Evolutionary conservation across 805 yeast species (phyloP).

Genomic region (Candida methanosorbosa): DNA sequence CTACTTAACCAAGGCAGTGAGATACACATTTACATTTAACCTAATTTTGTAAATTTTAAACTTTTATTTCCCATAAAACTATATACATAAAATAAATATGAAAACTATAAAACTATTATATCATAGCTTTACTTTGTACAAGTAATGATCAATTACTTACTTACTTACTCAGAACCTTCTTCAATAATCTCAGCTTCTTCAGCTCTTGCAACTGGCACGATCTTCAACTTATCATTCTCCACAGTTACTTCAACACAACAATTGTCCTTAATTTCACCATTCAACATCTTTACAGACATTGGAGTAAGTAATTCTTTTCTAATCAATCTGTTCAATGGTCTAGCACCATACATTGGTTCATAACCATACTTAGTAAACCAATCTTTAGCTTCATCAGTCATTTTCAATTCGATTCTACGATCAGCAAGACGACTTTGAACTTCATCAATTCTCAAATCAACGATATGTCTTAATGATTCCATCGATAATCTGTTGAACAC

Average conservation of each 20-base stretch:
- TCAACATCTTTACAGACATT: slow-evolving; percentile 69
- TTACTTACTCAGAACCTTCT: slow-evolving; percentile 1
- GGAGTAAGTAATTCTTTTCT: slow-evolving; percentile 84
- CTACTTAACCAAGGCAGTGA: no score
- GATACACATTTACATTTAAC: no score
- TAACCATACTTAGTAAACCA: slow-evolving; percentile 84
- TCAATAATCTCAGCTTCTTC: slow-evolving; percentile 6
- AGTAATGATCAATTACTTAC: background rate
- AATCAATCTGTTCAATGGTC: slow-evolving; percentile 87
- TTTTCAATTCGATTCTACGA: slow-evolving; percentile 54
- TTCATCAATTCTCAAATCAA: slow-evolving; percentile 77
- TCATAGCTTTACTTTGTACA: background rate
- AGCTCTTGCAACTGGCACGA: no score
- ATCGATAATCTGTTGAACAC: slow-evolving; percentile 88
- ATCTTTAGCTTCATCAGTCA: slow-evolving; percentile 57
- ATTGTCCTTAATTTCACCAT: slow-evolving; percentile 62
- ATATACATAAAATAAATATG: no score
- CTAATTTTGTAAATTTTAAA: no score
- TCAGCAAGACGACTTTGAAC: slow-evolving; percentile 71
- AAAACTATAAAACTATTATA: no score
- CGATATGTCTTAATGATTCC: slow-evolving; percentile 64
- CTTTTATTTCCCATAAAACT: no score
- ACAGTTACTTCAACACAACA: slow-evolving; percentile 47
- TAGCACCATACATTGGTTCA: slow-evolving; percentile 88
- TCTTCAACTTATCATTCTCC: slow-evolving; percentile 21